Evolutionary conservation across 108 stramenopile genomes (phyloP), one percentile per base, ranked within the genome.

Genomic region (Nannochloropsis granulata): DNA sequence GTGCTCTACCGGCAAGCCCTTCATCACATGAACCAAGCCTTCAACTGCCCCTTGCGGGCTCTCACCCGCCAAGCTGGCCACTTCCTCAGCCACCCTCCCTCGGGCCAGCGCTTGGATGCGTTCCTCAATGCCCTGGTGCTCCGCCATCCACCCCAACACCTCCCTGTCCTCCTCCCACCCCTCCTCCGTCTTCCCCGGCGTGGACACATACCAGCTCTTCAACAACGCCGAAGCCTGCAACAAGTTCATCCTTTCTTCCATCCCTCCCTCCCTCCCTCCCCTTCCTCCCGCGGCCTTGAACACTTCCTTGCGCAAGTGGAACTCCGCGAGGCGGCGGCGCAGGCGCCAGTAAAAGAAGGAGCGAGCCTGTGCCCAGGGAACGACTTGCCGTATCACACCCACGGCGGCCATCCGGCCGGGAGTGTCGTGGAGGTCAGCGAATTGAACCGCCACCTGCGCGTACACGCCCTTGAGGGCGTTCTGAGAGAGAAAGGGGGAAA

Each of bases 351-450:
- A 98, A 85, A 99, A 98, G 94, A 93, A 97, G 13, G 91, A 83
- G 43, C 99, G 92, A 9, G 96, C 90, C 43, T 92, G 26, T 26
- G 83, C 86, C 99, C 99, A 99, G 87, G 94, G 94, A 12, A 99
- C 95, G 43, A 92, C 92, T 43, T 91, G 85, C 79, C 96, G 86
- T 88, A 99, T 97, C 11, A 97, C 97, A 79, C 98, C 98, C 84
- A 96, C 97, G 80, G 98, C 97, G 89, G 94, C 92, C 99, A 99
- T 99, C 16, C 99, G 92, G 23, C 97, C 99, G 42, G 99, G 98
- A 44, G 97, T 97, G 85, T 99, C 99, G 86, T 99, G 99, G 42
- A 99, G 90, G 87, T 99, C 99, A 34, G 97, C 98, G 91, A 99
- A 99, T 84, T 97, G 95, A 19, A 98, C 97, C 23, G 98, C 92